Evolutionary conservation across 352 stramenopile genomes (phyloP).

Genomic region (Pythium biforme): DNA sequence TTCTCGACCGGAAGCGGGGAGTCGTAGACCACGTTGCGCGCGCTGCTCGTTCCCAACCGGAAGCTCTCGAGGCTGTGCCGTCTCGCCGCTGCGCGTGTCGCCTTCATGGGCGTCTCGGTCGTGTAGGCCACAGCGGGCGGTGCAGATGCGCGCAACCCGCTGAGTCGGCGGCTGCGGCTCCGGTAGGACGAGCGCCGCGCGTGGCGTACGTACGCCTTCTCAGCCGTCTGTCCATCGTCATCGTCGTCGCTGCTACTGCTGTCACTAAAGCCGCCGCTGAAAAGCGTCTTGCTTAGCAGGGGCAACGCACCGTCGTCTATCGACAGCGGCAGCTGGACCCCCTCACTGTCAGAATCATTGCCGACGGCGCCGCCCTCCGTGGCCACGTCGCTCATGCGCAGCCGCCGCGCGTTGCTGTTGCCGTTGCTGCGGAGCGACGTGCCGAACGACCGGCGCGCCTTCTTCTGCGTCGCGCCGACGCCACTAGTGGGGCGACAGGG

Average conservation of each 20-base stretch:
- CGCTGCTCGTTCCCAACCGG: neutral
- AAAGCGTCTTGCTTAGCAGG: constrained; percentile 27
- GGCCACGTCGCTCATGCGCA: constrained; percentile 23
- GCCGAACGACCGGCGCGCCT: constrained; percentile 2
- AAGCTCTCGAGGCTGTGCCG: constrained; percentile 15
- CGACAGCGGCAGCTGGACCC: neutral
- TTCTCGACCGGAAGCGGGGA: constrained; percentile 17
- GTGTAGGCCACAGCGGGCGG: constrained; percentile 10
- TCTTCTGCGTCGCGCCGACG: constrained; percentile 5
- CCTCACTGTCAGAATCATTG: neutral
- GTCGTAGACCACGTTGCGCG: neutral
- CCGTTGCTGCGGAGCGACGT: neutral
- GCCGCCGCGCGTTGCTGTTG: constrained; percentile 10
- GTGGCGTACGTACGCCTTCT: neutral
- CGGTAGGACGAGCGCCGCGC: constrained; percentile 19
- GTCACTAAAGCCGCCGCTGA: constrained; percentile 22
- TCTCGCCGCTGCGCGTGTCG: constrained; percentile 10
- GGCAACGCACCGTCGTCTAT: constrained; percentile 8
- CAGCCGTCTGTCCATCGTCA: constrained; percentile 6
- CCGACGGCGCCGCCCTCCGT: constrained; percentile 3
- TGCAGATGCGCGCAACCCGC: constrained; percentile 5
- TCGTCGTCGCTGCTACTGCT: constrained; percentile 19
- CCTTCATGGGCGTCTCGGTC: constrained; percentile 21
- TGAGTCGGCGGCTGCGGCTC: constrained; percentile 19
- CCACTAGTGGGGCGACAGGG: constrained; percentile 11